These are phyloP conservation scores for Aspergillus olivimuriae DNA, from an alignment of 495 filamentous ascomycete species.

Conservation along the genomic window DNA sequence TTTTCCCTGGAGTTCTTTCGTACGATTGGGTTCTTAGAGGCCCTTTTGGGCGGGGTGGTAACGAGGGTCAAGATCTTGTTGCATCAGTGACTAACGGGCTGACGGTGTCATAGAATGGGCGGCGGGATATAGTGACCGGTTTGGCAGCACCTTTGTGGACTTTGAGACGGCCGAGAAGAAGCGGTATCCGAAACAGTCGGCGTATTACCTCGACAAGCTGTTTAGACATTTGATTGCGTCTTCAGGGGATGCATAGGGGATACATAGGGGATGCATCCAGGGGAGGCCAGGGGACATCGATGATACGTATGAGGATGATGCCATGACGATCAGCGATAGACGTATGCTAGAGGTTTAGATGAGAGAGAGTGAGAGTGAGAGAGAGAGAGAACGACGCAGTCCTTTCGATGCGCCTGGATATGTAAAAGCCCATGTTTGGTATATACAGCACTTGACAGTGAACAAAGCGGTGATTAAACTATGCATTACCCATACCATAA, in stretches of 20 bases:
- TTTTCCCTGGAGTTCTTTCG: not conserved
- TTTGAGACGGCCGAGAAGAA: conserved; percentile 40
- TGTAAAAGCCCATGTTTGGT: not conserved
- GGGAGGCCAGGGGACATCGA: too few species aligned
- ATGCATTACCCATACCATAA: not conserved
- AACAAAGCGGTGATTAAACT: not conserved
- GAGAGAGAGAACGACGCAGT: not conserved
- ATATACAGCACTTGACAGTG: not conserved
- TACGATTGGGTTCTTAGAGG: too few species aligned
- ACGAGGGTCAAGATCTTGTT: too few species aligned
- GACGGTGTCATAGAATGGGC: conserved; percentile 33
- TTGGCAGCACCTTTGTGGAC: conserved; percentile 39
- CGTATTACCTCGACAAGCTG: conserved; percentile 34
- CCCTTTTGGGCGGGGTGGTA: too few species aligned
- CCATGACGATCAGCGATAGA: too few species aligned
- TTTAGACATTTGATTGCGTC: conserved; percentile 34
- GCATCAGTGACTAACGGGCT: not conserved
- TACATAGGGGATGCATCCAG: too few species aligned
- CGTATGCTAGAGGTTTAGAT: not conserved
- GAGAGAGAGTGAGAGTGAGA: not conserved
- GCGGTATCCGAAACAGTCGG: conserved; percentile 39
- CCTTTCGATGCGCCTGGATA: conserved; percentile 1
- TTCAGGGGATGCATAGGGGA: too few species aligned
- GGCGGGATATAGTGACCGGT: conserved; percentile 42
- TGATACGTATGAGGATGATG: too few species aligned